Percentiles rank a stretch among this genome's conserved stretches.
Evolutionary conservation across 306 rosid species (phyloP).

Genomic region (Castanea mollissima): DNA sequence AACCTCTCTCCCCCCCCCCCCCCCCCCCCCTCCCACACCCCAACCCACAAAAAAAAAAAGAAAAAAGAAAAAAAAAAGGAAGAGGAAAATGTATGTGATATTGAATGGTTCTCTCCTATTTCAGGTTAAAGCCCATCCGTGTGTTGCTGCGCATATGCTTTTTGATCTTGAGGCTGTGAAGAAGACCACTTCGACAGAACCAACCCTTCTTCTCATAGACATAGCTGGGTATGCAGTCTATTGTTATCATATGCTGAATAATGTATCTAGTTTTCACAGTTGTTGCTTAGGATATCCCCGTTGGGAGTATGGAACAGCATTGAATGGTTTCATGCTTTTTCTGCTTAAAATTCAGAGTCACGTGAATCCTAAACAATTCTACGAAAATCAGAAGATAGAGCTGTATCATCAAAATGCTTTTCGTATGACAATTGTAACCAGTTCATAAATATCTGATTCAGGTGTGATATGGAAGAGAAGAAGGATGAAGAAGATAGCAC

Average conservation of each 20-base stretch:
- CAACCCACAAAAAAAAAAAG: neutral
- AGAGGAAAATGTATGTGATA: neutral
- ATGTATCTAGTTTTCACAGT: neutral
- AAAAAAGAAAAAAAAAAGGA: neutral
- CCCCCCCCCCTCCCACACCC: no score
- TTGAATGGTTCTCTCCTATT: conserved; percentile 11
- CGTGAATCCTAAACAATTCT: neutral
- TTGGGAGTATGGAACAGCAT: conserved; percentile 1
- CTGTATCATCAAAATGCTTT: neutral
- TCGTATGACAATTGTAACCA: neutral
- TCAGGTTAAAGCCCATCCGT: conserved; percentile 88
- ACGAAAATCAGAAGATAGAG: conserved; percentile 1
- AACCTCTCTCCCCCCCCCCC: no score
- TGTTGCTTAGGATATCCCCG: conserved; percentile 12
- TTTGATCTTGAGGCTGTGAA: conserved; percentile 74
- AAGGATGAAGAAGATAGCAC: conserved; percentile 99
- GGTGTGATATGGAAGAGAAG: conserved; percentile 97
- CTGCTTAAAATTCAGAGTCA: neutral
- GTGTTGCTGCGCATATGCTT: conserved; percentile 86
- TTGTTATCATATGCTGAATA: conserved; percentile 12
- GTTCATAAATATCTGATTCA: conserved; percentile 41
- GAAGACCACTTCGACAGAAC: conserved; percentile 80
- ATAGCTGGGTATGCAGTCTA: conserved; percentile 76
- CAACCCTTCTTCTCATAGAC: conserved; percentile 89
- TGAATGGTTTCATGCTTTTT: conserved; percentile 1